Conservation (phyloP, 257 asterid species). For the Phtheirospermum japonicum region DNA sequence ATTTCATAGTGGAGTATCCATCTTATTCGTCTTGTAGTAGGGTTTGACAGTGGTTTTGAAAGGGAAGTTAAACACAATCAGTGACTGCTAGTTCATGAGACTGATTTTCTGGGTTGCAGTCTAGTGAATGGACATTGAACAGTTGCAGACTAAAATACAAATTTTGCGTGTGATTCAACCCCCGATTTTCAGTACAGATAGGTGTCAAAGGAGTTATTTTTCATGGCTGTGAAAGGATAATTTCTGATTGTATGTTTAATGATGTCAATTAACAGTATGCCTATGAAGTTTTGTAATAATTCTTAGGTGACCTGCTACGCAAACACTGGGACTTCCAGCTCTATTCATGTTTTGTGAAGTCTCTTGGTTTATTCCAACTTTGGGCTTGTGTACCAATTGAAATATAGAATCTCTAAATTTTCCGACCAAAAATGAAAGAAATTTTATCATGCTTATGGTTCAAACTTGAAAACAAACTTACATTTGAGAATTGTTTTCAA, state of each 20-base stretch:
- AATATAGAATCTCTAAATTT: neutral
- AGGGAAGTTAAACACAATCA: neutral
- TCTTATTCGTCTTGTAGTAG: neutral
- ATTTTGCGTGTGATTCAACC: neutral
- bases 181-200: neutral
- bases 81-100: neutral
- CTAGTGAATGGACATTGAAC: neutral
- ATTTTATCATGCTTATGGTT: neutral
- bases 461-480: neutral
- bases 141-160: neutral
- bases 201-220: neutral
- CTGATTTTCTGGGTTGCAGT: neutral
- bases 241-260: neutral
- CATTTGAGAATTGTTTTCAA: constrained; percentile 6
- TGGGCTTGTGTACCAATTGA: neutral
- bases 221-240: neutral
- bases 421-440: no score
- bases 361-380: neutral
- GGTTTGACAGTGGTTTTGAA: neutral
- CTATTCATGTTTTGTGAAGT: constrained; percentile 1
- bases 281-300: neutral
- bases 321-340: neutral
- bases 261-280: neutral
- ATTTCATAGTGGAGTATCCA: neutral
- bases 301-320: constrained; percentile 10